Evolutionary conservation across 2,329 filamentous ascomycete genomes (phyloP), one percentile per base, ranked within the genome.

Genomic region (Chaetothyriales sp.): DNA sequence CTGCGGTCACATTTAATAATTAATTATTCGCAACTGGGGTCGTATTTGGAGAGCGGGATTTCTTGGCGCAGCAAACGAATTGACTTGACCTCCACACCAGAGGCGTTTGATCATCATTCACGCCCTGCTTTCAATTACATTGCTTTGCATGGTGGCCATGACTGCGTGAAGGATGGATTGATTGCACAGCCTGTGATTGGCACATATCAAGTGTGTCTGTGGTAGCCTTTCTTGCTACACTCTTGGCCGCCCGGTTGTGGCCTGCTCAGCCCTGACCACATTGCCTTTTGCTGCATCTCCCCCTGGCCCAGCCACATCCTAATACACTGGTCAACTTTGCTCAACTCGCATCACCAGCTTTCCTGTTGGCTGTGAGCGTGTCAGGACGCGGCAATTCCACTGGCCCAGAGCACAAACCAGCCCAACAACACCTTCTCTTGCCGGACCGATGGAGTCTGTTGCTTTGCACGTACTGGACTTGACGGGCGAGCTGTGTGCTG

Each of bases 401-500:
- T 15, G 10, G 10, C 2, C 33, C 33, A 40, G 33, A 40, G 33
- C 44, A 46, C 44, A 46, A 46, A 28, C 10, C 44, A 46, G n/a
- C n/a, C 19, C 19, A 18, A 20, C 2, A 20, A 10, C 44, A 46
- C 19, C 7, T 15, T 28, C 40, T 19, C 19, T 45, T 51, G 48
- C 45, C 50, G 48, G 54, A 54, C 54, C 56, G 54, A 61, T 61
- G 59, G 59, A 58, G 56, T 53, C 53, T 44, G 54, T 56, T 53
- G 49, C 50, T 54, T 55, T 51, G 47, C 50, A 48, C 37, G 56
- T 47, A 52, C 48, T 45, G 50, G 56, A 53, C 58, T 58, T 54
- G 51, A 54, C 53, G 49, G 52, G 54, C 53, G 54, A 48, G 54
- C 54, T 53, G 50, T 52, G 51, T 43, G 46, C 53, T 54, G 59